Evolutionary conservation across 257 asterid species (phyloP).

Genomic region (Solanum tarijense): DNA sequence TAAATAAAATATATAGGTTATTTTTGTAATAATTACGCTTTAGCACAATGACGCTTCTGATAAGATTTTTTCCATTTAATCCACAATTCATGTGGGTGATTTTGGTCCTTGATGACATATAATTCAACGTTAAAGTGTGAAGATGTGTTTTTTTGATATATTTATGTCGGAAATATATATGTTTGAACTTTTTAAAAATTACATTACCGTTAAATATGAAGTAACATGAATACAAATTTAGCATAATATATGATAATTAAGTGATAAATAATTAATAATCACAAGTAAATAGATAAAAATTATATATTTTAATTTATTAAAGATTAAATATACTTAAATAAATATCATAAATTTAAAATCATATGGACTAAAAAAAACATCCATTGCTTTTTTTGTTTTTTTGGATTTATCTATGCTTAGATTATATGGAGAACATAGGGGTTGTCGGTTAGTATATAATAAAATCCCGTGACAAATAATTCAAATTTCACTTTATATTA

Average conservation of each 20-base stretch:
- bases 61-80: background rate
- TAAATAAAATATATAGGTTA: background rate
- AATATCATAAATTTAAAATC: background rate
- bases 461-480: background rate
- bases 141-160: background rate
- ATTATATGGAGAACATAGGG: background rate
- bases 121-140: background rate
- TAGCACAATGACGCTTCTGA: background rate
- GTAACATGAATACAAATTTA: background rate
- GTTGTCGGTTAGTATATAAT: background rate
- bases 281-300: background rate
- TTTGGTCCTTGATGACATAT: background rate
- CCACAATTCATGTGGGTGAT: background rate
- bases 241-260: background rate
- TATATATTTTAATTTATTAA: background rate
- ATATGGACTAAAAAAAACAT: background rate
- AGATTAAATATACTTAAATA: background rate
- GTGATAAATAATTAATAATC: background rate
- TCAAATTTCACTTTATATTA: background rate
- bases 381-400: background rate
- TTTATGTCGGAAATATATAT: background rate
- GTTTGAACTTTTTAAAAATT: background rate
- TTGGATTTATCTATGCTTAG: background rate
- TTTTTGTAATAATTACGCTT: rapidly evolving
- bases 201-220: background rate